Conservation (phyloP, 306 rosid species). For the Begonia fuchsioides region DNA sequence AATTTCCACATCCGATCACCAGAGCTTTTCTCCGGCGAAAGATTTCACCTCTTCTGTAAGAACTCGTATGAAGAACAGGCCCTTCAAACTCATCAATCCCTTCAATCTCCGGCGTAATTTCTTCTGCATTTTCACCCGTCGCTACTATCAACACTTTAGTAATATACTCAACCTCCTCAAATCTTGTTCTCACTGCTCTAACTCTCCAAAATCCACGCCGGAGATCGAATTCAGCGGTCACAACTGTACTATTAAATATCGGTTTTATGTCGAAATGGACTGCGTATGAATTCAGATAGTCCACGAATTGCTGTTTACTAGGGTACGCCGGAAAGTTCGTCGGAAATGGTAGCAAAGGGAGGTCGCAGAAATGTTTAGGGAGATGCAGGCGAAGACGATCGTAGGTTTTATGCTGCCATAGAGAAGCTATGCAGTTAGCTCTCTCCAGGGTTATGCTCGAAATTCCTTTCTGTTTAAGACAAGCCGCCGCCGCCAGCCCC, state of each 20-base stretch:
- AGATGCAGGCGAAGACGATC: conserved; percentile 88
- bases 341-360: conserved; percentile 75
- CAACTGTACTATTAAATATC: conserved; percentile 30
- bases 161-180: conserved; percentile 27
- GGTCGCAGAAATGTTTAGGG: conserved; percentile 74
- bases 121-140: conserved; percentile 81
- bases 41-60: conserved; percentile 50
- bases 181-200: conserved; percentile 21
- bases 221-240: conserved; percentile 40
- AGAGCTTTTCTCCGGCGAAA: conserved; percentile 60
- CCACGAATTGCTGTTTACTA: conserved; percentile 57
- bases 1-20: conserved; percentile 95
- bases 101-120: conserved; percentile 43
- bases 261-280: conserved; percentile 41
- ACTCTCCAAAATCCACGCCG: conserved; percentile 37
- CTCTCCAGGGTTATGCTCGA: conserved; percentile 57
- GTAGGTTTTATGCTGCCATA: conserved; percentile 78
- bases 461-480: conserved; percentile 61
- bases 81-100: conserved; percentile 55
- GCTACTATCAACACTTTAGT: conserved; percentile 69
- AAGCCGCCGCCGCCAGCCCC: conserved; percentile 79
- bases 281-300: conserved; percentile 45
- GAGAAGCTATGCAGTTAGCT: conserved; percentile 63
- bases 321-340: conserved; percentile 65
- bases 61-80: conserved; percentile 46